Evolutionary conservation across 306 rosid genomes (phyloP).

Genomic region (Psophocarpus tetragonolobus): DNA sequence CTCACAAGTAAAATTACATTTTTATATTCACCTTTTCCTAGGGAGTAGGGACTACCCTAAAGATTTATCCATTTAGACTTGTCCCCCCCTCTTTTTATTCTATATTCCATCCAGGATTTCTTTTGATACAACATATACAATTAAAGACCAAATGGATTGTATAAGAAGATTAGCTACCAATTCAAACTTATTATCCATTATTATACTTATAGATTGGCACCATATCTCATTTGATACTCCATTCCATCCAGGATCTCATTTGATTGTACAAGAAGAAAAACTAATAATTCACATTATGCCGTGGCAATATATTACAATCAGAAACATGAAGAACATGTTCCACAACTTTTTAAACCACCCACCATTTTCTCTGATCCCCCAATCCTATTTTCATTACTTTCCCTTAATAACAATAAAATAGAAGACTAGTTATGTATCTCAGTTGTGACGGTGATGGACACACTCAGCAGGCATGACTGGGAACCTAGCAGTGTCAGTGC

Average conservation of each 20-base stretch:
- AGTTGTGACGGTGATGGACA: constrained; percentile 64
- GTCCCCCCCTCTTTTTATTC: not conserved
- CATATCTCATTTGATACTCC: too few species aligned
- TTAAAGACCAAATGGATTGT: too few species aligned
- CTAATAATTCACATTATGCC: constrained; percentile 9
- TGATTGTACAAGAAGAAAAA: not conserved
- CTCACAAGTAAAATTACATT: not conserved
- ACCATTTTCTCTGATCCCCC: not conserved
- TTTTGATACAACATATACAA: too few species aligned
- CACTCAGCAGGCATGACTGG: constrained; percentile 71
- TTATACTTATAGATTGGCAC: too few species aligned
- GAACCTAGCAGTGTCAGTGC: constrained; percentile 72
- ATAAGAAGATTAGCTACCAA: too few species aligned
- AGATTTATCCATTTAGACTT: not conserved
- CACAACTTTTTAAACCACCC: not conserved
- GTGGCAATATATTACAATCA: constrained; percentile 1
- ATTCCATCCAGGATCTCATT: too few species aligned
- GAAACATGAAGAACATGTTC: constrained; percentile 45
- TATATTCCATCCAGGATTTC: too few species aligned
- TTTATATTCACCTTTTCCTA: not conserved
- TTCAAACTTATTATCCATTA: too few species aligned
- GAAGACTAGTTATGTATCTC: not conserved
- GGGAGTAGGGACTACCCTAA: not conserved
- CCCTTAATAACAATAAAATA: not conserved
- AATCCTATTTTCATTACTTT: not conserved